Conservation (phyloP, 345 rosid genomes). For the Kernera saxatilis region DNA sequence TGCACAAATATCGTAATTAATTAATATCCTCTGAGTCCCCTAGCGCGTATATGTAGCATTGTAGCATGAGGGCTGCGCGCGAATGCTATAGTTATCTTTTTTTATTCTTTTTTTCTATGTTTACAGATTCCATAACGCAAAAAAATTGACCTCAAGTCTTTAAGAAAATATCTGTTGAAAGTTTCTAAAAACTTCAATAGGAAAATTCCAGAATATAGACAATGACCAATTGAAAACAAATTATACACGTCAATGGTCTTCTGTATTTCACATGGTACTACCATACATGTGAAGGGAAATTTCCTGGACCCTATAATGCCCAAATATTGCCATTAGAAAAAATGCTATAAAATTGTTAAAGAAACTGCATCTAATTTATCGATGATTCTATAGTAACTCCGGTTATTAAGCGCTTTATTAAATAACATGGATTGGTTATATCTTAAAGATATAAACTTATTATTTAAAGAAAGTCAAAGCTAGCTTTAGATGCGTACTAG, state of each 20-base stretch:
- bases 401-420: background rate
- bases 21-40: background rate
- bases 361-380: background rate
- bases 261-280: constrained; percentile 16
- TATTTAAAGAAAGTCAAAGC: constrained; percentile 33
- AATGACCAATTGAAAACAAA: background rate
- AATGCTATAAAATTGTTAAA: background rate
- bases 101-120: background rate
- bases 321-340: background rate
- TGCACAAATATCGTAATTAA: background rate
- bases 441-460: constrained; percentile 6
- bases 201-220: background rate
- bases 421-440: constrained; percentile 8
- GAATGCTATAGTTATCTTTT: background rate
- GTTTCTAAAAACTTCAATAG: background rate
- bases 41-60: background rate
- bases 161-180: background rate
- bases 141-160: background rate
- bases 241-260: background rate
- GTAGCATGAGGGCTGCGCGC: background rate
- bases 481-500: constrained; percentile 30
- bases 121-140: background rate
- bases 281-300: constrained; percentile 7
- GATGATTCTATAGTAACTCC: constrained; percentile 8
- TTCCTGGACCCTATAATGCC: constrained; percentile 11